Conservation (phyloP, 345 rosid genomes). For the Gossypioides kirkii region DNA sequence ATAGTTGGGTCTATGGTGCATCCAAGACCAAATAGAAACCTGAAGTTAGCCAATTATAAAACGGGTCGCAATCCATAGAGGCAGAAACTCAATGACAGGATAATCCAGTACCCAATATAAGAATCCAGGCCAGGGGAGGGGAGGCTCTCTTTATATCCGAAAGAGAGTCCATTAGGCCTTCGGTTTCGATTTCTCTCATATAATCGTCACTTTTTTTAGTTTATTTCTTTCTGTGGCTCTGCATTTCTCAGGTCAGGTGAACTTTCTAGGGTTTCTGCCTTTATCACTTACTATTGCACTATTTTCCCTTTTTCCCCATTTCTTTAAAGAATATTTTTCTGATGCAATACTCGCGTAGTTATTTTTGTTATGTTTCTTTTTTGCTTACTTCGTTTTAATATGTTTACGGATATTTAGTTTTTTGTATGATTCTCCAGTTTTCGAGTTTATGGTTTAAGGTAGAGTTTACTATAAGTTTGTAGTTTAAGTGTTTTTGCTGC, state of each 20-base stretch:
- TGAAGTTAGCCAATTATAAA: too few species aligned
- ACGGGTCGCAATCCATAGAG: not conserved
- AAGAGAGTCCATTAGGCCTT: constrained; percentile 20
- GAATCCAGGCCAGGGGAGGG: not conserved
- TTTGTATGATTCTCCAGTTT: not conserved
- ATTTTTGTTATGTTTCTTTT: not conserved
- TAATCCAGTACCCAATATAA: constrained; percentile 10
- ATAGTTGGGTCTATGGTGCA: too few species aligned
- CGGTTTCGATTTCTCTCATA: not conserved
- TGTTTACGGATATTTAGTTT: not conserved
- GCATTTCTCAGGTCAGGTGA: constrained; percentile 40
- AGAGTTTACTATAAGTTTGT: not conserved
- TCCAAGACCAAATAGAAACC: too few species aligned
- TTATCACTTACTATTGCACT: not conserved
- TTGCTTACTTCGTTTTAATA: not conserved
- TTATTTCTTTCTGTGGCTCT: constrained; percentile 22
- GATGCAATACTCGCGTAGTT: not conserved
- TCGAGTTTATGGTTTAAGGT: not conserved
- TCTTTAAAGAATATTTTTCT: not conserved
- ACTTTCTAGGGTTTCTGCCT: constrained; percentile 16
- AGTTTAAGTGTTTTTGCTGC: not conserved
- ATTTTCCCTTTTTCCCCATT: not conserved
- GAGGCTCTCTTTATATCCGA: not conserved
- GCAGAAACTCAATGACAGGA: not conserved
- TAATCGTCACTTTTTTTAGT: not conserved